Percentiles rank a stretch among this genome's conserved stretches.
phyloP scores from a whole-genome alignment of 176 grass and related monocot species.

The Puya raimondii region DNA sequence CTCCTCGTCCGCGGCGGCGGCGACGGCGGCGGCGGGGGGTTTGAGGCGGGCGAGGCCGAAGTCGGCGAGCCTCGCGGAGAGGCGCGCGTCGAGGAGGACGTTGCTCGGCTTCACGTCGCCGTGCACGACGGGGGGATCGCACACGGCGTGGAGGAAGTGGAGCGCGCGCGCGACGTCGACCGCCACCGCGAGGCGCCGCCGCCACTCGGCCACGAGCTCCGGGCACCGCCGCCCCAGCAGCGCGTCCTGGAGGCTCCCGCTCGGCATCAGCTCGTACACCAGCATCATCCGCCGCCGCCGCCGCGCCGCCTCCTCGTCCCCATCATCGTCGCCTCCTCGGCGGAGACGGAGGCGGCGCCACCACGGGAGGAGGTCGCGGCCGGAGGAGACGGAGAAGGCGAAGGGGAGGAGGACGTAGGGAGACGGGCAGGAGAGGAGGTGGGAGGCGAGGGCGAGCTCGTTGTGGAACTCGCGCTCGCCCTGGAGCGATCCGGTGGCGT shows the following conservation, averaged over 20 bases:
- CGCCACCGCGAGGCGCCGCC: constrained; percentile 52
- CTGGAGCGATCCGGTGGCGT: constrained; percentile 68
- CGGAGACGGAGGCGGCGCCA: constrained; percentile 21
- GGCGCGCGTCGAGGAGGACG: constrained; percentile 60
- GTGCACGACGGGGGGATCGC: constrained; percentile 74
- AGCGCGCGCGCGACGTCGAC: constrained; percentile 76
- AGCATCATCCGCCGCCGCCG: constrained; percentile 53
- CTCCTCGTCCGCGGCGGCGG: neutral
- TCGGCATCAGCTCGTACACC: constrained; percentile 96
- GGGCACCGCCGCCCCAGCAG: constrained; percentile 59
- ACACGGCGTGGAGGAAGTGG: constrained; percentile 64
- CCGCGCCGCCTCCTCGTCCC: neutral
- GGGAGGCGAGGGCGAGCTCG: constrained; percentile 74
- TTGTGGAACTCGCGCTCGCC: constrained; percentile 98
- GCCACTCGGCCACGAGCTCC: constrained; percentile 55
- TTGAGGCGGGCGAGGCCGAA: constrained; percentile 70
- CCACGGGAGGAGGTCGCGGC: neutral
- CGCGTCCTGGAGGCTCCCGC: constrained; percentile 87
- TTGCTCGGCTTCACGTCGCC: constrained; percentile 97
- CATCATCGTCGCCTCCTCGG: constrained; percentile 4
- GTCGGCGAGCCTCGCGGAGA: constrained; percentile 73
- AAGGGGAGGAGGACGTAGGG: constrained; percentile 33
- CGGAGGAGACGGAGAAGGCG: constrained; percentile 63
- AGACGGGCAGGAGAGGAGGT: constrained; percentile 28
- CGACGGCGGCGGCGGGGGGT: constrained; percentile 14